Evolutionary conservation across 306 rosid genomes (phyloP).

Genomic region (Inga leiocalycina): DNA sequence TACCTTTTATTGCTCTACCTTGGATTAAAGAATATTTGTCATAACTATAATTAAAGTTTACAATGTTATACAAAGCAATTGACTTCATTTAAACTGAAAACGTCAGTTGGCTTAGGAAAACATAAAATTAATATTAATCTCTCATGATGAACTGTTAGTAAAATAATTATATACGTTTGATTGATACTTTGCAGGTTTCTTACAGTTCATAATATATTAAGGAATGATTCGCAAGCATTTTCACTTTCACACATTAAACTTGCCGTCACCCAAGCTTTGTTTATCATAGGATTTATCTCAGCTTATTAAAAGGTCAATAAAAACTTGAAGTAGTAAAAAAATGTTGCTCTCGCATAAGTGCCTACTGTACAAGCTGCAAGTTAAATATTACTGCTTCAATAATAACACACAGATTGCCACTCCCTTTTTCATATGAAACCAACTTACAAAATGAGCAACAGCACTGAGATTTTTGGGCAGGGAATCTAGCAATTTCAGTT

Average conservation of each 20-base stretch:
- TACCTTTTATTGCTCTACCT: neutral
- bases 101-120: neutral
- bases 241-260: neutral
- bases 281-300: conserved; percentile 24
- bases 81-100: neutral
- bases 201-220: neutral
- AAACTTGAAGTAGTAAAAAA: neutral
- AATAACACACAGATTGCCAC: neutral
- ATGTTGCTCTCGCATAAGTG: conserved; percentile 7
- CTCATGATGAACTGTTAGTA: neutral
- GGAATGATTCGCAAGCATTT: conserved; percentile 14
- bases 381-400: neutral
- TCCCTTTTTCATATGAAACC: conserved; percentile 1
- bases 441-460: conserved; percentile 76
- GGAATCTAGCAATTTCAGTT: conserved; percentile 59
- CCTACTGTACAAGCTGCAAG: conserved; percentile 22
- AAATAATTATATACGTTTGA: neutral
- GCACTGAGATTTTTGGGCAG: conserved; percentile 76
- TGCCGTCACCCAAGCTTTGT: conserved; percentile 15
- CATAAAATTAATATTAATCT: neutral
- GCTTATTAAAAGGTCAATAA: neutral
- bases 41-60: neutral
- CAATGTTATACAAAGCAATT: neutral
- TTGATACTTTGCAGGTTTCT: conserved; percentile 12
- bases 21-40: neutral